phyloP scores from a whole-genome alignment of 441 rosid genomes.

The Corymbia calophylla region DNA sequence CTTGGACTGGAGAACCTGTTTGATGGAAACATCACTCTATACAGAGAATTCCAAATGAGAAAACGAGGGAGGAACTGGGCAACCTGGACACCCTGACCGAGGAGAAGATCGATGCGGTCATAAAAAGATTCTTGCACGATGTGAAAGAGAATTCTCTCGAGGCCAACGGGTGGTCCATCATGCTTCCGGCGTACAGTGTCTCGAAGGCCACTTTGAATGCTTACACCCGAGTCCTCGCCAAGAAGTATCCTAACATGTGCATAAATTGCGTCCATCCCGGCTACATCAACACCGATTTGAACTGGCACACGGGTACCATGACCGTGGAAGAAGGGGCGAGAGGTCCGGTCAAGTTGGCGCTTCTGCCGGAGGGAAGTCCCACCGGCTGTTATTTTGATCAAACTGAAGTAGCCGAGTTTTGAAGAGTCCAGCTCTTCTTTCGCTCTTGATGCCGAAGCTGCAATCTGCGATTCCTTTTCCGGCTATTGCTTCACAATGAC shows the following conservation, averaged over 20 bases:
- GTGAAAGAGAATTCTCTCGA: constrained; percentile 27
- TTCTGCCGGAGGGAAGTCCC: constrained; percentile 37
- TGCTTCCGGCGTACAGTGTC: constrained; percentile 48
- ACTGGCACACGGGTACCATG: constrained; percentile 38
- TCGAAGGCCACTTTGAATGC: constrained; percentile 49
- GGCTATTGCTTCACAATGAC: not conserved
- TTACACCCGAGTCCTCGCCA: constrained; percentile 46
- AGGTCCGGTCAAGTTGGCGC: constrained; percentile 50
- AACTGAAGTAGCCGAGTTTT: constrained; percentile 34
- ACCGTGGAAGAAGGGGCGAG: constrained; percentile 32
- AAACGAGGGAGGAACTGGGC: constrained; percentile 28
- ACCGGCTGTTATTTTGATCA: constrained; percentile 45
- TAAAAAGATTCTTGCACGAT: constrained; percentile 31
- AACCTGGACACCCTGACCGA: constrained; percentile 27
- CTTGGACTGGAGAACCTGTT: not conserved
- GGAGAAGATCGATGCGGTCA: constrained; percentile 27
- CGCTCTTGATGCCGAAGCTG: not conserved
- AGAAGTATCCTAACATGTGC: constrained; percentile 28
- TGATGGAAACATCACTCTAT: not conserved
- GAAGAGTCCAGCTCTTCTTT: not conserved
- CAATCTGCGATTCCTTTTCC: not conserved
- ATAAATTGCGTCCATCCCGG: constrained; percentile 45
- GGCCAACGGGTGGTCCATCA: constrained; percentile 43
- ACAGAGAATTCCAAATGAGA: constrained; percentile 34
- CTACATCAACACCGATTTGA: constrained; percentile 23